Evolutionary conservation across 192 early-diverging fungal genomes (phyloP), one percentile per base, ranked within the genome.

Genomic region (Spinellus fusiger): DNA sequence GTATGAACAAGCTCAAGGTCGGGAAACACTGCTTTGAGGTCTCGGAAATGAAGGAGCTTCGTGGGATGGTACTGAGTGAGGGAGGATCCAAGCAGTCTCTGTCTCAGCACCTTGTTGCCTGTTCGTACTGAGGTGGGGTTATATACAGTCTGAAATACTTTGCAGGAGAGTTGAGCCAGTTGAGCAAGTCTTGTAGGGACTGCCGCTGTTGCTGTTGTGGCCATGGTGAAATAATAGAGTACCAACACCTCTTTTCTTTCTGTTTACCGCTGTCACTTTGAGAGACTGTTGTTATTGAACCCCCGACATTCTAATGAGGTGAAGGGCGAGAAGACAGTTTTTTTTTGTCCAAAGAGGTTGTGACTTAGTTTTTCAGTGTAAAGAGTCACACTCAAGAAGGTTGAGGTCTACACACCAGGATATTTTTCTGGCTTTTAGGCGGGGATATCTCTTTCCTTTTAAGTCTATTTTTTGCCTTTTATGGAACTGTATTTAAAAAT

Each of bases 51-150:
- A 57, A 82, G 64, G 9, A 77, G 56, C 51, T 74, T 67, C 51
- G 82, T 76, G n/a, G 86, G 87, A 61, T 90, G 81, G 70, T 87
- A 90, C 4, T 74, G 71, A 22, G 80, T 74, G 65, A 90, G 66
- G 6, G 77, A 77, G 37, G 85, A 81, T 40, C 87, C 89, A n/a
- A 86, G 66, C 3, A 90, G 73, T 49, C 75, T 75, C 49, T 87
- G 78, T 37, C 86, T 80, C 25, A 90, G 70, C 58, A 90, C 80
- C 70, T 88, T 87, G 68, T 86, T 85, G 28, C 89, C 89, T 5
- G 82, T 85, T 54, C 86, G 81, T 23, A 77, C 75, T 0, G 70
- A 70, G 0, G 85, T 86, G 5, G 87, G 89, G 66, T 90, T 90
- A 65, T 88, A 86, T 15, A 80, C 57, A 59, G 75, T 86, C 40